Evolutionary conservation across 495 filamentous ascomycete genomes (phyloP), one percentile per base, ranked within the genome.

Genomic region (Aspergillus affinis): DNA sequence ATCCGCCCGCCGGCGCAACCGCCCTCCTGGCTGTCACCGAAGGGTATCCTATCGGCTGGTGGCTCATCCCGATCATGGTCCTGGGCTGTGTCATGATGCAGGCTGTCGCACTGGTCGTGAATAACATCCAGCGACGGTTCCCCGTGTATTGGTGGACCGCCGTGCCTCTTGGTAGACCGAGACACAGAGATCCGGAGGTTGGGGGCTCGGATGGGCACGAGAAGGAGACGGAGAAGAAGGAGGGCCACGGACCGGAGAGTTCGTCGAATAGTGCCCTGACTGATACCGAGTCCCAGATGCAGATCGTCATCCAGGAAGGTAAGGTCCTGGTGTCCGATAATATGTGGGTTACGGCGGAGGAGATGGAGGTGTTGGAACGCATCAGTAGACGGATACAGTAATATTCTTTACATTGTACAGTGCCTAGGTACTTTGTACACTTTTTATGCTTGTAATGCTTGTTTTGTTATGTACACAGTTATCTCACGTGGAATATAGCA

Each of bases 1-100:
- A 97, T 67, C 93, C 93, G 6, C 93, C 93, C 0, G 93, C 91
- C 0, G 93, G 93, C 8, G 93, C 93, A 3, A 95, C 91, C 0
- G 91, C 93, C 0, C 72, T 97, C 1, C 75, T 96, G 19, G 90
- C 90, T 0, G 90, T 88, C 2, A 81, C 87, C 0, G 82, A 88
- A 50, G 73, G 87, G 0, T 74, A 79, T 17, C 68, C 65, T 0
- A 71, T 96, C 54, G 91, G 90, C 6, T 96, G 91, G 91, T 84
- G 81, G 44, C 71, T 94, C 32, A 70, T 94, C 4, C 82, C 86
- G 0, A 71, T 92, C 6, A 81, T 95, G 36, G 59, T 89, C 60
- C 72, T 93, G 30, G 88, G 85, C 0, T 83, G 81, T 45, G 67
- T 63, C 1, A 63, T 96, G 47, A 91, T 94, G 85, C 73, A 89